These are phyloP conservation scores for Penicillium decumbens DNA, from an alignment of 2,329 filamentous ascomycete genomes.

Conservation along the genomic window DNA sequence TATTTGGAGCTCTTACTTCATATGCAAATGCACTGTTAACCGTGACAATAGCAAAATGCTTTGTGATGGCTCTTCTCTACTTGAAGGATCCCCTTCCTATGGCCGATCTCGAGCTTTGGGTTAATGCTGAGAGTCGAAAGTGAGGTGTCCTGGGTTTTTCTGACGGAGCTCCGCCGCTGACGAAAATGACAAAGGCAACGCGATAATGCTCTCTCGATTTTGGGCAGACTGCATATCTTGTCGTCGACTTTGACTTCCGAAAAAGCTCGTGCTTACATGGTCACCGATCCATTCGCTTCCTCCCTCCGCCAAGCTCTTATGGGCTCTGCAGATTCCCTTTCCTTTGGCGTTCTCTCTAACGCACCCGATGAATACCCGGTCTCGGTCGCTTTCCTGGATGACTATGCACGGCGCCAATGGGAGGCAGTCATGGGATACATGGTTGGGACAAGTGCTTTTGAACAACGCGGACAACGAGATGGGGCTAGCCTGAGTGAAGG, in stretches of 20 bases:
- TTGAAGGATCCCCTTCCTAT: slow-evolving; percentile 74
- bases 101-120: slow-evolving; percentile 80
- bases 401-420: slow-evolving; percentile 84
- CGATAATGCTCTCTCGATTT: slow-evolving; percentile 75
- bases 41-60: slow-evolving; percentile 67
- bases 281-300: slow-evolving; percentile 75
- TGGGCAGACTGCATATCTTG: slow-evolving; percentile 83
- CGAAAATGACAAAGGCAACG: slow-evolving; percentile 56
- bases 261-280: slow-evolving; percentile 64
- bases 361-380: slow-evolving; percentile 54
- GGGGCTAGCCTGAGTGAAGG: slow-evolving; percentile 60
- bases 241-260: slow-evolving; percentile 58
- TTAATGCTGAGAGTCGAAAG: slow-evolving; percentile 63
- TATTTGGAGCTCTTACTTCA: slow-evolving; percentile 40
- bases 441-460: slow-evolving; percentile 56
- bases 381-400: slow-evolving; percentile 54
- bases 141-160: slow-evolving; percentile 29
- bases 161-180: not conserved
- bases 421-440: slow-evolving; percentile 95
- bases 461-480: slow-evolving; percentile 41
- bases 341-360: slow-evolving; percentile 81
- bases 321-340: slow-evolving; percentile 76
- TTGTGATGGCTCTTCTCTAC: slow-evolving; percentile 94
- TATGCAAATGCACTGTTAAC: slow-evolving; percentile 8
- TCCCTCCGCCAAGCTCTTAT: slow-evolving; percentile 84